Base-by-base conservation (phyloP, 768 basidiomycete species). In the Hericium coralloides region DNA sequence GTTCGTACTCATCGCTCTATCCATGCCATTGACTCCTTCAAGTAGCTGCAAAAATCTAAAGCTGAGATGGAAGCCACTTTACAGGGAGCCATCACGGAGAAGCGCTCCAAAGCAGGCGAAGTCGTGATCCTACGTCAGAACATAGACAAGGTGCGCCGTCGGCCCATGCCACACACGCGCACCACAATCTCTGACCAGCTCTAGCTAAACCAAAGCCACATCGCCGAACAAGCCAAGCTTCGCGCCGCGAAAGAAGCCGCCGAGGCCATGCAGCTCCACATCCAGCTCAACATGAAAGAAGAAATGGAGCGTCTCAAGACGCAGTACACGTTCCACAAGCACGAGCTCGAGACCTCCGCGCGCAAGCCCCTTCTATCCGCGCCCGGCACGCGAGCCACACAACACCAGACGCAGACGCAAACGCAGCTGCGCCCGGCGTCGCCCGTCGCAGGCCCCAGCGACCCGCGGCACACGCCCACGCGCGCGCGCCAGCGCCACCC, bases 271-370 rank as follows among this genome's bases (percentile, higher is more conserved):
- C 62, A 61, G 22, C 20, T 37, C 15, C 38, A 41, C 14, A 48
- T 56, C 14, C 55, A 57, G 52, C 47, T 22, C 31, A 17, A 45
- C 38, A 61, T 58, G 47, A 55, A 61, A 7, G 38, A 49, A 15
- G 62, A 63, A 45, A 53, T 63, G 17, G 60, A 63, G 22, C 55
- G 60, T 38, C 55, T 63, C 12, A 56, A 56, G 18, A 63, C 62
- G 18, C 62, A 63, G 31, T 60, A 62, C 5, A 17, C 53, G 17
- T 63, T 63, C 50, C 58, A 63, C 26, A 56, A 63, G 47, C 57
- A 61, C 31, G 62, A 63, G 50, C 38, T 58, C 17, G 57, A 60
- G 25, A 20, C 57, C 2, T 56, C 62, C 14, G 17, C n/a, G 52
- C 52, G 38, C 14, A 52, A 52, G 52, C 38, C 52, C 4, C 31